Base-by-base conservation (phyloP, 768 basidiomycete species). In the Botryobasidium botryosum region DNA sequence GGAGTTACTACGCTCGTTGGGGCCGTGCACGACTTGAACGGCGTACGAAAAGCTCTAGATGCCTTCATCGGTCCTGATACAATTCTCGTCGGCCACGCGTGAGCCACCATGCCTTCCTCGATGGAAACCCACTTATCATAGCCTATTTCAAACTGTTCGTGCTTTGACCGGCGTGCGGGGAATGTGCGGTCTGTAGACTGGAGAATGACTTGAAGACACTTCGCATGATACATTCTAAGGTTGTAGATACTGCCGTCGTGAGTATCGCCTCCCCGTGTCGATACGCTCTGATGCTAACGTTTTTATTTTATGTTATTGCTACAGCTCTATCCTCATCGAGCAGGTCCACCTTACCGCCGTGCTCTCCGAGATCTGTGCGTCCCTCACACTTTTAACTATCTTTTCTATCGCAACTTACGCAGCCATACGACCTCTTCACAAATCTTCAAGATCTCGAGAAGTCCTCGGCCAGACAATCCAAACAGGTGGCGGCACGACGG, bases 201-300 rank as follows among this genome's bases (percentile, higher is more conserved):
- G 92, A 97, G 50, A 97, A 97, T 59, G 94, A 99, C 57, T 63
- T 99, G 51, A 83, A 79, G 58, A 80, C 92, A 6, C 63, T 99
- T 50, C 71, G 94, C 13, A 75, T 97, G 53, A 62, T 97, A 1
- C 94, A 99, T 58, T 69, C 72, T 48, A 72, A 67, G 49, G 78
- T 87, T 49, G 70, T 99, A 25, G 94, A 99, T 55, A 97, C 94
- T 0, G 79, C 75, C 0, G 63, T 81, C 13, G 60, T 65, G 32
- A 50, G 61, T 51, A 7, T 27, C 21, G 6, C 40, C 20, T 40
- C 28, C 27, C 5, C 38, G 12, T 26, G 20, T 38, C 25, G 17
- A 21, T 10, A 5, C 5, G 5, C n/a, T 18, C 6, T 28, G 20
- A 18, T 35, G 15, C 21, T 13, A 39, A 21, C 8, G 20, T 27